A percentile compares a stretch with the other conserved stretches of the same genome.
These are phyloP conservation scores for Odontarrhena argentea DNA, from an alignment of 345 rosid genomes.

Conservation along the genomic window DNA sequence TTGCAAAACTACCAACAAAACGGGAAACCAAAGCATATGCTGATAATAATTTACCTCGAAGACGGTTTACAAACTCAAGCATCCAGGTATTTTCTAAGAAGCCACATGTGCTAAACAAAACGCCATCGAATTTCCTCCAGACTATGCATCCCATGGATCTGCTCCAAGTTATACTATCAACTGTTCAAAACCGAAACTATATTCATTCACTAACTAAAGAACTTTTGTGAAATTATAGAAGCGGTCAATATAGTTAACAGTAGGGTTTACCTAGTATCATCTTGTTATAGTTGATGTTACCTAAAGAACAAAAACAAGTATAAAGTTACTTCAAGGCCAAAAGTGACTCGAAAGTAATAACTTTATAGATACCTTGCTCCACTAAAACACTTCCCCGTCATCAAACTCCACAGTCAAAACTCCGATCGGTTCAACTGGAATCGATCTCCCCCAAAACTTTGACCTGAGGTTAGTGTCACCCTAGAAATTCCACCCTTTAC, in stretches of 20 bases:
- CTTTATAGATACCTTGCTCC: slow-evolving; percentile 77
- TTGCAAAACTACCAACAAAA: too few relatives aligned
- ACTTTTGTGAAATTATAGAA: too few relatives aligned
- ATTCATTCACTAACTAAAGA: too few relatives aligned
- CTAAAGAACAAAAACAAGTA: slow-evolving; percentile 46
- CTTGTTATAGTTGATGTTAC: slow-evolving; percentile 89
- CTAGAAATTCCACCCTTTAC: slow-evolving; percentile 98
- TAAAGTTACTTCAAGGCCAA: slow-evolving; percentile 30
- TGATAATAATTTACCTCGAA: too few relatives aligned
- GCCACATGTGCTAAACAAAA: too few relatives aligned
- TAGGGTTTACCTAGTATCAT: slow-evolving; percentile 88
- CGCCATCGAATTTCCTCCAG: too few relatives aligned
- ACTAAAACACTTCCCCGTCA: slow-evolving; percentile 92
- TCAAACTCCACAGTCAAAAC: slow-evolving; percentile 83
- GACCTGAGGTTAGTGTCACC: slow-evolving; percentile 89
- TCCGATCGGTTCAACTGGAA: slow-evolving; percentile 98
- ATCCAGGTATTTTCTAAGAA: too few relatives aligned
- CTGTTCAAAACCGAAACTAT: too few relatives aligned
- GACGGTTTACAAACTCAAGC: too few relatives aligned
- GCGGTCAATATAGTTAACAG: slow-evolving; percentile 40
- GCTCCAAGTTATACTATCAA: too few relatives aligned
- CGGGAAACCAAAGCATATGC: too few relatives aligned
- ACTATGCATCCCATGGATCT: too few relatives aligned
- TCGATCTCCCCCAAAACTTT: slow-evolving; percentile 98
- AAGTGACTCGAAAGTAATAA: not conserved